Evolutionary conservation across 2,329 filamentous ascomycete genomes (phyloP).

Genomic region (Verticillium isaacii): DNA sequence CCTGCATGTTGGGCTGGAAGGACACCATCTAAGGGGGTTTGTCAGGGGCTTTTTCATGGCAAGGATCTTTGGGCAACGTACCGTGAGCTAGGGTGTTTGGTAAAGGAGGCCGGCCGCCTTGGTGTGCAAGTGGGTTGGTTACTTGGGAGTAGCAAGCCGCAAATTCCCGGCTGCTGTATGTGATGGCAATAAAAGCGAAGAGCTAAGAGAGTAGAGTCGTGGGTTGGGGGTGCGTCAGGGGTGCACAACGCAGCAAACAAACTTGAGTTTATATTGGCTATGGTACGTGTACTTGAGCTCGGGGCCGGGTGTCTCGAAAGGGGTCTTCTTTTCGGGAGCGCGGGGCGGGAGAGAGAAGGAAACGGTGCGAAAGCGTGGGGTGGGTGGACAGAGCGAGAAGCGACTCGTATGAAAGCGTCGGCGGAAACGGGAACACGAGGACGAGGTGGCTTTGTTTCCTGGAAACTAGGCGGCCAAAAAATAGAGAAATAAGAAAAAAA

Average conservation of each 20-base stretch:
- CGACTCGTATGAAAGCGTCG: neutral
- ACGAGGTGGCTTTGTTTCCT: constrained; percentile 6
- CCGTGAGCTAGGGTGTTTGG: neutral
- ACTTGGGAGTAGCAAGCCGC: neutral
- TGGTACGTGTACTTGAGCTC: constrained; percentile 31
- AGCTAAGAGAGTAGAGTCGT: neutral
- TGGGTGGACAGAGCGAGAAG: neutral
- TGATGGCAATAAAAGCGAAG: neutral
- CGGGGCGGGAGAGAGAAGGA: neutral
- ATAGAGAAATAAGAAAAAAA: too few relatives aligned
- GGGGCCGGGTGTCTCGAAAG: neutral
- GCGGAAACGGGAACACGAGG: constrained; percentile 20
- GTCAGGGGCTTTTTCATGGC: constrained; percentile 3
- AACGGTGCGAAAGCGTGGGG: neutral
- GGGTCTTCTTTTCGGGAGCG: neutral
- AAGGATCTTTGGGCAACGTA: neutral
- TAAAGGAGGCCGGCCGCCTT: too few relatives aligned
- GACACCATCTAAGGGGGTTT: constrained; percentile 29
- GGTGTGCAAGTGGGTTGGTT: neutral
- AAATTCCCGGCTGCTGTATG: neutral
- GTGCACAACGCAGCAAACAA: neutral
- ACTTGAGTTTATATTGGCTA: constrained; percentile 47
- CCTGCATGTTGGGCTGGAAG: constrained; percentile 46
- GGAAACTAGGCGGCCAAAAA: neutral
- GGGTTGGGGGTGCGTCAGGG: neutral